Base-by-base conservation (phyloP, 2,329 filamentous ascomycete genomes). In the Xylariaceae sp. region DNA sequence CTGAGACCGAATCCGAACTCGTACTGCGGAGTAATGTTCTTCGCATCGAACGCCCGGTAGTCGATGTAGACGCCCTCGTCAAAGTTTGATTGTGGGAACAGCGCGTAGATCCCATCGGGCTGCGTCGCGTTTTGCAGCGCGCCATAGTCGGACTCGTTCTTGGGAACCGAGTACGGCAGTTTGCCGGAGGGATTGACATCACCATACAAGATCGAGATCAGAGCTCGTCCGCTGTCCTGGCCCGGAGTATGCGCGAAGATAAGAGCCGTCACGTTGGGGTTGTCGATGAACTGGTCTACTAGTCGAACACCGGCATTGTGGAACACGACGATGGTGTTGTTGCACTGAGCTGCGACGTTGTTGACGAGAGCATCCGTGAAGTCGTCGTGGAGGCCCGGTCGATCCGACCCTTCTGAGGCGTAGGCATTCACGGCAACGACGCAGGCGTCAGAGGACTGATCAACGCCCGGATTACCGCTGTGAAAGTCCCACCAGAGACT, bases 191-290 rank as follows among this genome's bases (percentile, higher is more conserved):
- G 71, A 31, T 61, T 65, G 4, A 59, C 60, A 4, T 64, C 58
- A 36, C 86, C 86, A 61, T 87, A 89, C n/a, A 89, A 73, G 28
- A 89, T 72, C 53, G 88, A 84, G 2, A 79, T 79, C 35, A 89
- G 74, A 4, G 84, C 77, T 53, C 87, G 87, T 8, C 86, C 86
- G 44, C 77, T 83, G 64, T 90, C 82, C 73, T 56, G 57, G 3
- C 56, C 56, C 0, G 56, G 56, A 1, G 57, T 46, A 31, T 59
- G 56, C 3, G 55, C 56, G 24, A 83, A 89, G 18, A 89, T 68
- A 38, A 89, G 82, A 22, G 81, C 86, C 30, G 82, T 86, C 47
- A 91, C 76, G 57, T 88, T 88, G 6, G 78, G 77, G 55, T 85
- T 72, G 28, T 79, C 66, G 49, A 79, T 71, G 64, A 78, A 81